phyloP scores from a whole-genome alignment of 768 basidiomycete genomes.

The Boletellus ananas region DNA sequence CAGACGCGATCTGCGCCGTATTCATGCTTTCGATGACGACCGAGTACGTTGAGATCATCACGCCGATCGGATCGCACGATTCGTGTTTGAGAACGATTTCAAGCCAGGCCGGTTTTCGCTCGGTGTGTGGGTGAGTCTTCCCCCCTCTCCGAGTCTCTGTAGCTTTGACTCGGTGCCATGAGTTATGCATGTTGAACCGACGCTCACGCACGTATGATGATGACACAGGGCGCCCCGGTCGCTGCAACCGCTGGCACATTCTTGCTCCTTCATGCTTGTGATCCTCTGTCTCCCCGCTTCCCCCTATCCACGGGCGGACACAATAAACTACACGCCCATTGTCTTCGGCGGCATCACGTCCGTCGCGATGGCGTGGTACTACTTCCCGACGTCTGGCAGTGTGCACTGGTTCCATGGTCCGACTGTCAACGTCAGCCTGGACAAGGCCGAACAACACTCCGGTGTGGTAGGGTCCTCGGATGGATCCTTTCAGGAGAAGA shows the following conservation, averaged over 20 bases:
- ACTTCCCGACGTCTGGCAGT: slow-evolving; percentile 65
- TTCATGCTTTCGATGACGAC: slow-evolving; percentile 45
- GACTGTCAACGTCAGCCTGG: slow-evolving; percentile 11
- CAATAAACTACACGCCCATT: slow-evolving; percentile 71
- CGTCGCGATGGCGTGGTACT: slow-evolving; percentile 59
- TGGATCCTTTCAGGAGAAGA: too few relatives aligned
- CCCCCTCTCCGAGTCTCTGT: neutral
- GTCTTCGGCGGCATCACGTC: slow-evolving; percentile 57
- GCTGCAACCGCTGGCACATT: slow-evolving; percentile 51
- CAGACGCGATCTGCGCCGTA: slow-evolving; percentile 51
- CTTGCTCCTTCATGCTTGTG: slow-evolving; percentile 61
- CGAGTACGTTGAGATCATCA: slow-evolving; percentile 40
- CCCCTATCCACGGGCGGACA: slow-evolving; percentile 37
- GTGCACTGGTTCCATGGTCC: slow-evolving; percentile 68
- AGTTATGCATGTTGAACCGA: too few relatives aligned
- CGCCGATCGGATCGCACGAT: slow-evolving; percentile 49
- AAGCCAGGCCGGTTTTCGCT: slow-evolving; percentile 45
- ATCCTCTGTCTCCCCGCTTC: slow-evolving; percentile 60
- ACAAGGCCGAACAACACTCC: too few relatives aligned
- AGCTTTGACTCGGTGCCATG: too few relatives aligned
- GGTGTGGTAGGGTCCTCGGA: too few relatives aligned
- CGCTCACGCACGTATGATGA: too few relatives aligned
- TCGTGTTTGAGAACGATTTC: slow-evolving; percentile 42
- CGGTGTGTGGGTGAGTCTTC: slow-evolving; percentile 34
- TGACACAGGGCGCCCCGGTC: slow-evolving; percentile 47